Percentiles rank a stretch among this genome's conserved stretches.
Conservation (phyloP, 805 yeast species). For the Starmerella stellata region DNA sequence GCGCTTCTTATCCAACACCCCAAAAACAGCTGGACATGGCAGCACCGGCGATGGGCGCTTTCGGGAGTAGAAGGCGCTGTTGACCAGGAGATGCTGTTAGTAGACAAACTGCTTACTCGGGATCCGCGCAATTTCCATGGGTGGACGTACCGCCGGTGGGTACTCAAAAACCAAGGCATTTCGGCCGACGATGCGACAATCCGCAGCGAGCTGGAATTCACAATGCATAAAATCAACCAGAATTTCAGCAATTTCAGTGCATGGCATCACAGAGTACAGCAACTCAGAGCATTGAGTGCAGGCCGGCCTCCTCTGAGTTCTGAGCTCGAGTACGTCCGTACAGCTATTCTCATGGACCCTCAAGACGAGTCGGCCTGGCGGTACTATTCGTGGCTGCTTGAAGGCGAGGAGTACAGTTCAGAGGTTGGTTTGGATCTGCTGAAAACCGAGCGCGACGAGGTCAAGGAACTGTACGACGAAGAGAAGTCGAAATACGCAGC, state of each 20-base stretch:
- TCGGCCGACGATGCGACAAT: conserved; percentile 20
- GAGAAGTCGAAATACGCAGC: conserved; percentile 10
- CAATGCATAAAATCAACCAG: conserved; percentile 57
- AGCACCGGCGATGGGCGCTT: conserved; percentile 72
- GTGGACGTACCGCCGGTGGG: conserved; percentile 78
- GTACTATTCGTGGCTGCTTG: conserved; percentile 61
- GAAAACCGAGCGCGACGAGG: conserved; percentile 47
- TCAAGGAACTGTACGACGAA: conserved; percentile 11
- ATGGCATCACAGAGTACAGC: conserved; percentile 73
- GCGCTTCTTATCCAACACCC: conserved; percentile 47
- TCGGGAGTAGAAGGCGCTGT: conserved; percentile 17
- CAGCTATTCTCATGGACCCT: conserved; percentile 83
- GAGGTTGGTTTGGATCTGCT: conserved; percentile 40
- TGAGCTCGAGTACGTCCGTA: conserved; percentile 53
- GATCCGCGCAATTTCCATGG: conserved; percentile 88
- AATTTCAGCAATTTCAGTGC: conserved; percentile 90
- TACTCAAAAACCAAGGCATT: conserved; percentile 26
- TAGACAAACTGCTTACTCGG: conserved; percentile 43
- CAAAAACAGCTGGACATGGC: conserved; percentile 95
- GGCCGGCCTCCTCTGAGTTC: conserved; percentile 23
- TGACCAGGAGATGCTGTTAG: conserved; percentile 46
- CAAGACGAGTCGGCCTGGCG: conserved; percentile 90
- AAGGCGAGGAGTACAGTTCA: conserved; percentile 26
- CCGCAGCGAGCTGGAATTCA: conserved; percentile 48
- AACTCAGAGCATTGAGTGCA: conserved; percentile 35